Conservation (phyloP, 1,139 yeast species). For the Scheffersomyces quercinus region DNA sequence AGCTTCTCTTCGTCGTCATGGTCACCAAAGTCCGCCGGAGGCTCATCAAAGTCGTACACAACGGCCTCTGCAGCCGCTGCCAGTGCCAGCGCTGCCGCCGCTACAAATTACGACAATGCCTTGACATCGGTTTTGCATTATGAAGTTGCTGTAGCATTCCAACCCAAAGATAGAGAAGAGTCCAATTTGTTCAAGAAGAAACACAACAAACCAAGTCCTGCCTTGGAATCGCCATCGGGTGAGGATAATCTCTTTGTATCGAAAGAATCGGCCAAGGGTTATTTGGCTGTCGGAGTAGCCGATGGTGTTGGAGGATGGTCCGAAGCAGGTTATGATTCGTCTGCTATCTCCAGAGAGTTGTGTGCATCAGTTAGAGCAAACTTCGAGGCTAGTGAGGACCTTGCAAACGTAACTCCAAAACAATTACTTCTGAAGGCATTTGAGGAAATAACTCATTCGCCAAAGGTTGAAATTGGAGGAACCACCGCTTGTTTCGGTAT, state of each 20-base stretch:
- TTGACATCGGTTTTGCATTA: constrained; percentile 37
- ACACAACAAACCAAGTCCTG: constrained; percentile 33
- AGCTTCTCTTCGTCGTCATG: constrained; percentile 21
- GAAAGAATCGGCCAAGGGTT: constrained; percentile 40
- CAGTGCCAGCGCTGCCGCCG: constrained; percentile 15
- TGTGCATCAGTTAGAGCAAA: constrained; percentile 42
- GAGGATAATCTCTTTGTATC: constrained; percentile 82
- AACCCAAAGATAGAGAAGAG: constrained; percentile 65
- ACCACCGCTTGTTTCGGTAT: constrained; percentile 91
- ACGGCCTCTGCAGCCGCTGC: constrained; percentile 10
- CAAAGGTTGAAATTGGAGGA: constrained; percentile 85
- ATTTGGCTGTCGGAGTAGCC: constrained; percentile 80
- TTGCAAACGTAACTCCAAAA: constrained; percentile 37
- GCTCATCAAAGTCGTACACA: constrained; percentile 2
- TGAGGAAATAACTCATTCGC: constrained; percentile 48
- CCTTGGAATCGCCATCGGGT: constrained; percentile 65
- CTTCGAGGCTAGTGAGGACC: constrained; percentile 23
- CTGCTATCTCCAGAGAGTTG: constrained; percentile 73
- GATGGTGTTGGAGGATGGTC: constrained; percentile 99
- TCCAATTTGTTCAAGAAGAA: constrained; percentile 43
- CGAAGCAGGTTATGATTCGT: constrained; percentile 86
- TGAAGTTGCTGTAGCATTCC: constrained; percentile 67
- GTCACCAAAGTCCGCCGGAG: constrained; percentile 1
- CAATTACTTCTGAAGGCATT: constrained; percentile 58
- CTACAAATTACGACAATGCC: constrained; percentile 21